phyloP scores from a whole-genome alignment of 352 stramenopile species.

The Plasmopara viticola region DNA sequence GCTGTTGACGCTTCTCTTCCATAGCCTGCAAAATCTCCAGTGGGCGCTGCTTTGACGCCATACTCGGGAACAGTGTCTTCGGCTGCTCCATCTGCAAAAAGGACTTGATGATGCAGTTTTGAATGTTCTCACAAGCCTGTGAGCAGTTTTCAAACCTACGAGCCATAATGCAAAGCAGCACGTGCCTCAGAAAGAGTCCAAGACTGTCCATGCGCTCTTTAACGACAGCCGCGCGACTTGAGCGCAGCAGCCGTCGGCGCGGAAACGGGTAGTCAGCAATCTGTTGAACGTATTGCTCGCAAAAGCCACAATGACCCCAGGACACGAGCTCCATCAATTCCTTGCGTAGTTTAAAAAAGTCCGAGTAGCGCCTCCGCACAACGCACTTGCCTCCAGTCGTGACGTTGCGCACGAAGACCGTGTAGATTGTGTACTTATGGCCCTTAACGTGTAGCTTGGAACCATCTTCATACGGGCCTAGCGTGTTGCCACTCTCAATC shows the following conservation, averaged over 20 bases:
- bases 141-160: slow-evolving; percentile 61
- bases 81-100: slow-evolving; percentile 74
- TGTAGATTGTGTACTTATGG: slow-evolving; percentile 83
- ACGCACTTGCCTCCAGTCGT: slow-evolving; percentile 68
- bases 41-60: slow-evolving; percentile 46
- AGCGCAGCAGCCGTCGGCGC: slow-evolving; percentile 63
- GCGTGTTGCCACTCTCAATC: slow-evolving; percentile 21
- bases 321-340: slow-evolving; percentile 78
- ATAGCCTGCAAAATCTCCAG: slow-evolving; percentile 62
- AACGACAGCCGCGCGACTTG: slow-evolving; percentile 56
- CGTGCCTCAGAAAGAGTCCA: slow-evolving; percentile 67
- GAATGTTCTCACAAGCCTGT: slow-evolving; percentile 61
- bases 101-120: slow-evolving; percentile 61
- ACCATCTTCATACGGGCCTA: slow-evolving; percentile 13
- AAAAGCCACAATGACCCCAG: slow-evolving; percentile 67
- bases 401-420: slow-evolving; percentile 72
- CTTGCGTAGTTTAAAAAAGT: slow-evolving; percentile 82
- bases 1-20: slow-evolving; percentile 65
- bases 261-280: slow-evolving; percentile 79
- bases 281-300: slow-evolving; percentile 53
- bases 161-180: slow-evolving; percentile 66
- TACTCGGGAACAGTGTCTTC: slow-evolving; percentile 41
- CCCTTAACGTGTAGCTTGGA: slow-evolving; percentile 25
- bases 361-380: slow-evolving; percentile 72
- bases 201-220: slow-evolving; percentile 84